Conservation (phyloP, 2,329 filamentous ascomycete genomes). For the Hypoxylon sp. region DNA sequence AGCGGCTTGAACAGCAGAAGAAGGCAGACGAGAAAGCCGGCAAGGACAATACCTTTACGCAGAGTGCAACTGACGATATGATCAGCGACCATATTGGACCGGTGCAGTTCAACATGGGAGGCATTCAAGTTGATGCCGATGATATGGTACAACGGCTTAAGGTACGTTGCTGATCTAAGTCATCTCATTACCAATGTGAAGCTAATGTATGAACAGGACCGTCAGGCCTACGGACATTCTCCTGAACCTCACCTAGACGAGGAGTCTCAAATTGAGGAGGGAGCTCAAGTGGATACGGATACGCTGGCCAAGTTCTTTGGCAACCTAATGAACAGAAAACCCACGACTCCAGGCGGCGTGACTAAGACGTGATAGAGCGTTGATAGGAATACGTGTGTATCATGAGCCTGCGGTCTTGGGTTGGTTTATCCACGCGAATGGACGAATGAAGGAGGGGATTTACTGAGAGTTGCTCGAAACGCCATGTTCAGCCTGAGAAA, state of each 20-base stretch:
- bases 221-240: conserved; percentile 65
- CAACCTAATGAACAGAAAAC: conserved; percentile 69
- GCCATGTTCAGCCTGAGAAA: conserved; percentile 1
- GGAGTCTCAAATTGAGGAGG: conserved; percentile 53
- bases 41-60: conserved; percentile 53
- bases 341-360: conserved; percentile 43
- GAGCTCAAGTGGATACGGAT: conserved; percentile 65
- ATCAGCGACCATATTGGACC: conserved; percentile 88
- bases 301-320: conserved; percentile 71
- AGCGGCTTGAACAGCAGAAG: conserved; percentile 76
- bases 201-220: conserved; percentile 60
- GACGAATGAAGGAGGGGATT: background rate
- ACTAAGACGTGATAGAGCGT: conserved; percentile 41
- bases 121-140: conserved; percentile 94
- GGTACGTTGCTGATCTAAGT: conserved; percentile 62
- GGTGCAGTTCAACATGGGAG: conserved; percentile 98
- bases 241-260: conserved; percentile 58
- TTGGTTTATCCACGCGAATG: conserved; percentile 1
- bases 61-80: conserved; percentile 54
- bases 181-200: background rate
- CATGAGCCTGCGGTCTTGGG: background rate
- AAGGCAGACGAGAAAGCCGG: conserved; percentile 64
- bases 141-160: conserved; percentile 90
- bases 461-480: background rate
- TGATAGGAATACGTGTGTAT: background rate